A percentile compares a stretch with the other conserved stretches of the same genome.
phyloP scores from a whole-genome alignment of 2,329 filamentous ascomycete genomes.

The Verticillium longisporum region DNA sequence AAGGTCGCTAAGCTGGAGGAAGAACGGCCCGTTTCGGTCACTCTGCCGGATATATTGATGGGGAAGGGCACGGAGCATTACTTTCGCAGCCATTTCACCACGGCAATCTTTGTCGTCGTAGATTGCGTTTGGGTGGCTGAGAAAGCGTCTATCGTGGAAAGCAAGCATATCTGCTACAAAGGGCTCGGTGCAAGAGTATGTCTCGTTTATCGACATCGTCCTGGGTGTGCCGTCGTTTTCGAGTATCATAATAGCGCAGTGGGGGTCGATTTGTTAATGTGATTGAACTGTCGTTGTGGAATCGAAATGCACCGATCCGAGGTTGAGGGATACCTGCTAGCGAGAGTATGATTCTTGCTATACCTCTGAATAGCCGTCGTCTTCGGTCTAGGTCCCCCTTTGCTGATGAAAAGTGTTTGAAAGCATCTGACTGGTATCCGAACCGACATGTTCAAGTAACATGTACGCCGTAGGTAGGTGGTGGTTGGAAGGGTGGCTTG shows the following conservation, averaged over 20 bases:
- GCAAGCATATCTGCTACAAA: neutral
- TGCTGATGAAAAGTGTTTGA: neutral
- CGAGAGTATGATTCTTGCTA: constrained; percentile 6
- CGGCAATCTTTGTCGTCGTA: constrained; percentile 18
- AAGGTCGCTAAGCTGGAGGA: constrained; percentile 27
- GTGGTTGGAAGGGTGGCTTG: neutral
- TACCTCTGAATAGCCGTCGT: constrained; percentile 11
- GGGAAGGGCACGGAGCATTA: constrained; percentile 17
- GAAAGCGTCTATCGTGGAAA: neutral
- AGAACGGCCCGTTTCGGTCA: constrained; percentile 22
- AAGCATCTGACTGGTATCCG: neutral
- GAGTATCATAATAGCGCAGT: constrained; percentile 18
- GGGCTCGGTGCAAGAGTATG: neutral
- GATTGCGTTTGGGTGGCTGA: constrained; percentile 24
- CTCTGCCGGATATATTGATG: constrained; percentile 14
- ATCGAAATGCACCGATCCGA: constrained; percentile 4
- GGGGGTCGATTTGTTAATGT: constrained; percentile 12
- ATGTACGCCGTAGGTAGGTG: neutral
- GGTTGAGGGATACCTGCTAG: constrained; percentile 1
- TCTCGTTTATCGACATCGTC: neutral
- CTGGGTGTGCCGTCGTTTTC: constrained; percentile 3
- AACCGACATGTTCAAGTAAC: neutral
- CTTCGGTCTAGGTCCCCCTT: neutral
- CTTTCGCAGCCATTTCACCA: constrained; percentile 21
- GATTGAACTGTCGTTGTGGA: constrained; percentile 21